Conservation (phyloP, 2,329 filamentous ascomycete species). For the Xylariaceae sp. region DNA sequence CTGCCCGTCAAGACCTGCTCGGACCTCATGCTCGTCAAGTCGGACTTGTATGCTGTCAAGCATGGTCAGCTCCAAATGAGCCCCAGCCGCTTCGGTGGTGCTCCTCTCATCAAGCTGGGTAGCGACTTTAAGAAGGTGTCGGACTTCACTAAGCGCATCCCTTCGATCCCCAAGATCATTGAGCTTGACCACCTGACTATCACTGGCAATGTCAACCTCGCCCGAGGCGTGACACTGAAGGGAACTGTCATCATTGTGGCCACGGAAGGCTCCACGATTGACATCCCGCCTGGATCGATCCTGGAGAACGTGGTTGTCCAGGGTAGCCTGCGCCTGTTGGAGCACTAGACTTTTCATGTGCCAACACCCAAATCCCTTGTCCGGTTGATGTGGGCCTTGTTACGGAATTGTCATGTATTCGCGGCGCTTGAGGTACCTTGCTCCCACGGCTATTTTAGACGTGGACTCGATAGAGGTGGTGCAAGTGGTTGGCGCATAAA, state of each 20-base stretch:
- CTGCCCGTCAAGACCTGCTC: slow-evolving; percentile 99
- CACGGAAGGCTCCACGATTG: slow-evolving; percentile 95
- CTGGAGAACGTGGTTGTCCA: slow-evolving; percentile 99
- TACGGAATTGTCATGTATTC: too few species aligned
- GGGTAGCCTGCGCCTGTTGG: slow-evolving; percentile 74
- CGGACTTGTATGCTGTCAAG: slow-evolving; percentile 96
- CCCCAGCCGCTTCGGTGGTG: slow-evolving; percentile 90
- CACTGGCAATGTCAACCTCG: slow-evolving; percentile 93
- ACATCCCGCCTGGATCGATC: slow-evolving; percentile 92
- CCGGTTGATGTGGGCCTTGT: too few species aligned
- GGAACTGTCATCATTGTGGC: slow-evolving; percentile 98
- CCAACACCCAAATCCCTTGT: background rate
- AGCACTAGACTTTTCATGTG: slow-evolving; percentile 44
- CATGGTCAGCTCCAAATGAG: slow-evolving; percentile 98
- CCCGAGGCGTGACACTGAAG: slow-evolving; percentile 91
- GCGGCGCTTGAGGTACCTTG: too few species aligned
- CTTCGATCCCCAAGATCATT: slow-evolving; percentile 82
- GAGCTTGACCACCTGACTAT: slow-evolving; percentile 95
- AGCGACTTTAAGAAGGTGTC: slow-evolving; percentile 99
- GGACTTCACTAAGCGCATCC: slow-evolving; percentile 83
- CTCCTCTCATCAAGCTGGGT: slow-evolving; percentile 96
- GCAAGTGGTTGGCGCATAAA: too few species aligned
- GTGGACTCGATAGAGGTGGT: too few species aligned
- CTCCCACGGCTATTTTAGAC: too few species aligned
- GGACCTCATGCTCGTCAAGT: slow-evolving; percentile 99